Percentiles rank a stretch among this genome's conserved stretches.
Conservation (phyloP, 306 rosid species). For the Cucurbita maxima region DNA sequence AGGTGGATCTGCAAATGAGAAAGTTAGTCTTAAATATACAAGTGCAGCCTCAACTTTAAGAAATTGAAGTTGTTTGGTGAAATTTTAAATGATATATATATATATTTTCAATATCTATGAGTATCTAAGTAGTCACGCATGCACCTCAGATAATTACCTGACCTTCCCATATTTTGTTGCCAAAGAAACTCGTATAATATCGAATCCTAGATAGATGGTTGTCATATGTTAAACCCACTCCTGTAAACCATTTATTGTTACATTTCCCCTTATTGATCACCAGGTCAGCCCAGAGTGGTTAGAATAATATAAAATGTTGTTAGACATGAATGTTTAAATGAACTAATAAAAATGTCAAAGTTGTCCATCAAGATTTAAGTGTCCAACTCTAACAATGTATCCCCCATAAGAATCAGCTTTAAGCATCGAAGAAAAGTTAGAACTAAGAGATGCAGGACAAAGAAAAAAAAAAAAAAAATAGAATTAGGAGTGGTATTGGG, state of each 20-base stretch:
- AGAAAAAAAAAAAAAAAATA: not conserved
- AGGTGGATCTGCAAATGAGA: conserved; percentile 8
- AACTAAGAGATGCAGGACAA: not conserved
- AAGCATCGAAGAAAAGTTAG: not conserved
- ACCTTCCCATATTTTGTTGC: no score
- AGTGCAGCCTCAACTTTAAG: not conserved
- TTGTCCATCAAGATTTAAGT: not conserved
- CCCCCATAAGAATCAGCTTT: not conserved
- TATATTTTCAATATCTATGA: not conserved
- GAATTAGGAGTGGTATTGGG: not conserved
- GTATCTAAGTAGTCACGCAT: no score
- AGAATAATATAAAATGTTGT: not conserved
- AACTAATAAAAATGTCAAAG: not conserved
- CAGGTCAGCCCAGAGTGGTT: not conserved
- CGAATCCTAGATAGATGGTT: not conserved
- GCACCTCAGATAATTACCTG: no score
- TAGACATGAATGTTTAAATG: not conserved
- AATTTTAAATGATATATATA: not conserved
- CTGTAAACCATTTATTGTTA: not conserved
- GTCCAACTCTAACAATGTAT: not conserved
- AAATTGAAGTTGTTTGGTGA: not conserved
- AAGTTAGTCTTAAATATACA: not conserved
- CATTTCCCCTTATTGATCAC: not conserved
- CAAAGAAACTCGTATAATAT: not conserved
- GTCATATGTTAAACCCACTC: not conserved